phyloP scores from a whole-genome alignment of 495 filamentous ascomycete species.

The Clavariopsis aquatica region DNA sequence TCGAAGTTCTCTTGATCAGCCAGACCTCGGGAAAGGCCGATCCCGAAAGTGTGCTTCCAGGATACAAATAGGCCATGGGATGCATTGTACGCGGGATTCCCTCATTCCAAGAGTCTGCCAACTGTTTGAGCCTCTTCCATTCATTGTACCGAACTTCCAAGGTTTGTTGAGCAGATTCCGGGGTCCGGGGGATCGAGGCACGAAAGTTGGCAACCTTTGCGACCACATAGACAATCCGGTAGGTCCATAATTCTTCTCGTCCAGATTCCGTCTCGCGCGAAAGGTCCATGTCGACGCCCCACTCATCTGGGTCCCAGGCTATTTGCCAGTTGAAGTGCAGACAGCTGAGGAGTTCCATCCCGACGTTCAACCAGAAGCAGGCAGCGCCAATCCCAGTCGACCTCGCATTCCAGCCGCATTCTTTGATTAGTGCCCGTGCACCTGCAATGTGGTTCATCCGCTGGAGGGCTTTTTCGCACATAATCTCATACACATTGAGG shows the following conservation, averaged over 20 bases:
- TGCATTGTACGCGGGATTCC: constrained; percentile 81
- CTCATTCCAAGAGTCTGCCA: constrained; percentile 80
- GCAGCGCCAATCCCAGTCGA: constrained; percentile 78
- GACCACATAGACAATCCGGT: constrained; percentile 86
- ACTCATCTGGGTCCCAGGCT: constrained; percentile 88
- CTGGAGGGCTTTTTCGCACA: constrained; percentile 73
- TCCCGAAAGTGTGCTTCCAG: constrained; percentile 65
- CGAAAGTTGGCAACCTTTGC: constrained; percentile 87
- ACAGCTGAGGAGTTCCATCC: constrained; percentile 86
- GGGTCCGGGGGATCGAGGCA: constrained; percentile 59
- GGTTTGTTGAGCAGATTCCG: constrained; percentile 61
- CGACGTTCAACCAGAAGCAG: constrained; percentile 93
- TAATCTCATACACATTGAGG: constrained; percentile 88
- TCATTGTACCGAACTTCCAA: constrained; percentile 67
- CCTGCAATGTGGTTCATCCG: constrained; percentile 86
- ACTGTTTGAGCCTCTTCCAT: constrained; percentile 71
- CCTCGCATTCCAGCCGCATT: constrained; percentile 85
- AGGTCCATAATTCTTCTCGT: constrained; percentile 84
- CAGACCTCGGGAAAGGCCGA: constrained; percentile 87
- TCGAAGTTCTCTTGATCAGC: constrained; percentile 78
- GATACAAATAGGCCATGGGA: constrained; percentile 73
- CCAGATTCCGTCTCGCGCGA: constrained; percentile 51
- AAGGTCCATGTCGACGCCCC: constrained; percentile 86
- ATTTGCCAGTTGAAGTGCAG: constrained; percentile 84
- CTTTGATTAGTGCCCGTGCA: constrained; percentile 82